phyloP scores from a whole-genome alignment of 441 rosid genomes.

The Bruguiera hainesii region DNA sequence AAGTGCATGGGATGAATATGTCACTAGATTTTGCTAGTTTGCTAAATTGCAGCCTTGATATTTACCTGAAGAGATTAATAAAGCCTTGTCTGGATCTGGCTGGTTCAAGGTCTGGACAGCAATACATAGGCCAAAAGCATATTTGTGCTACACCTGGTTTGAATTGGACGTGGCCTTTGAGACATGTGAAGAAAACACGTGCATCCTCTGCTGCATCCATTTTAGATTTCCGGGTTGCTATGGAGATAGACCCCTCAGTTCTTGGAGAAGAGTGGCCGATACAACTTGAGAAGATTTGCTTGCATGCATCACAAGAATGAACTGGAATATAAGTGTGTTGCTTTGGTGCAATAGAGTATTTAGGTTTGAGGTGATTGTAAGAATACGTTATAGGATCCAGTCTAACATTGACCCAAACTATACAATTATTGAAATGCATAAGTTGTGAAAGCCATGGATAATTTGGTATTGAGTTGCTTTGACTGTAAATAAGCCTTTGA shows the following conservation, averaged over 20 bases:
- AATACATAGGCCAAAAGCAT: constrained; percentile 14
- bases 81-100: constrained; percentile 55
- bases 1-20: constrained; percentile 45
- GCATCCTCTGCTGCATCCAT: constrained; percentile 29
- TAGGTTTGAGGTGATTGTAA: constrained; percentile 15
- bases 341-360: constrained; percentile 9
- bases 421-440: constrained; percentile 24
- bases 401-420: constrained; percentile 22
- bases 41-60: constrained; percentile 54
- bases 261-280: constrained; percentile 75
- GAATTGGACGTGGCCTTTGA: constrained; percentile 21
- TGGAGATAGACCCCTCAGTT: constrained; percentile 63
- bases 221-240: constrained; percentile 51
- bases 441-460: constrained; percentile 20
- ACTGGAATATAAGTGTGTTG: constrained; percentile 8
- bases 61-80: constrained; percentile 54
- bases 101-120: constrained; percentile 26
- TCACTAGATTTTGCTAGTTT: constrained; percentile 46
- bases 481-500: constrained; percentile 33
- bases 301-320: constrained; percentile 24
- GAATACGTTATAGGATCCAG: constrained; percentile 14
- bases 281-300: constrained; percentile 59
- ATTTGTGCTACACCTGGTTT: constrained; percentile 6
- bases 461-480: constrained; percentile 26
- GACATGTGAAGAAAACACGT: constrained; percentile 16